phyloP scores from a whole-genome alignment of 768 basidiomycete species.

The Lyophyllum atratum region DNA sequence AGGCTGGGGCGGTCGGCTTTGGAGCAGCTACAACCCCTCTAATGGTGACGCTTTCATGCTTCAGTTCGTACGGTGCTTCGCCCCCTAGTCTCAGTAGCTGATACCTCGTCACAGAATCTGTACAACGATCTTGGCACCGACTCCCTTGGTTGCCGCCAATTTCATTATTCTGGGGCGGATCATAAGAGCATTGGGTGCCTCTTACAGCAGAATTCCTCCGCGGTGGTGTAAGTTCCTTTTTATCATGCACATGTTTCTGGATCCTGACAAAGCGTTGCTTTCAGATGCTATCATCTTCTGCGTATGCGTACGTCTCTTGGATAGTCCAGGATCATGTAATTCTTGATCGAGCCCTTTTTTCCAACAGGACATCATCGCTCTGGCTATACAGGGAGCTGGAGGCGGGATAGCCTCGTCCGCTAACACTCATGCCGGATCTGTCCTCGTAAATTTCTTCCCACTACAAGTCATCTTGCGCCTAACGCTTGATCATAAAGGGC shows the following conservation, averaged over 20 bases:
- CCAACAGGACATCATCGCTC: constrained; percentile 52
- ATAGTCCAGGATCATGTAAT: not conserved
- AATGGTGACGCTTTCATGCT: constrained; percentile 34
- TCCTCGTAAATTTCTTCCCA: not conserved
- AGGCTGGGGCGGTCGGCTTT: constrained; percentile 59
- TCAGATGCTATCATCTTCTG: constrained; percentile 42
- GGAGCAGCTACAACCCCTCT: constrained; percentile 40
- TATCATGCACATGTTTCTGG: not conserved
- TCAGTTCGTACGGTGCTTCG: constrained; percentile 32
- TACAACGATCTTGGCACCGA: constrained; percentile 53
- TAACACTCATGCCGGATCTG: not conserved
- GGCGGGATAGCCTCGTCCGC: constrained; percentile 44
- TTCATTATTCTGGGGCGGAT: constrained; percentile 56
- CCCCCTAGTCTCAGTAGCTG: no score
- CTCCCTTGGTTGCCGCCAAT: constrained; percentile 56
- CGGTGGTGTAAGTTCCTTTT: constrained; percentile 34
- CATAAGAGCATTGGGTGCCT: constrained; percentile 41
- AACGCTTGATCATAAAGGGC: constrained; percentile 14
- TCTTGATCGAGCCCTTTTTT: not conserved
- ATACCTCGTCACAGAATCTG: constrained; percentile 31
- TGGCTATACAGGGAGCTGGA: constrained; percentile 66
- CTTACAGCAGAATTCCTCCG: constrained; percentile 51
- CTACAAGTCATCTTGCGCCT: not conserved
- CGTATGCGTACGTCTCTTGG: constrained; percentile 29
- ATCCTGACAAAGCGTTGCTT: not conserved